Base-by-base conservation (phyloP, 345 rosid genomes). In the Orychophragmus violaceus region DNA sequence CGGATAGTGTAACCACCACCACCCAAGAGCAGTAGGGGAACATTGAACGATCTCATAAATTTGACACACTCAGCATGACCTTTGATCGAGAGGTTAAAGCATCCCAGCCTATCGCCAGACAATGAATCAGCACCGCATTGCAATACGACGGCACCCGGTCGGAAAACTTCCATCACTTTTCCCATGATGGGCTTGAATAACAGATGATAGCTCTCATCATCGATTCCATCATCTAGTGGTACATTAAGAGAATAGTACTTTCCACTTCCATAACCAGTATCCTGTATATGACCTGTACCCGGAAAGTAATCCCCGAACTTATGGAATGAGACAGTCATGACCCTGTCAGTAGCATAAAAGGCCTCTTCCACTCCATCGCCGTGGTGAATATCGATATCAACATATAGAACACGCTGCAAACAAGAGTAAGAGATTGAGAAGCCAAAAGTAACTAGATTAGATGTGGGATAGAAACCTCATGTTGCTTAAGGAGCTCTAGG, bases 1-100 rank as follows among this genome's bases (percentile, higher is more conserved):
- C 90, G 79, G 77, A 86, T 83, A 14, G 92, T 84, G 74, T 84
- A 88, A 53, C 88, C 92, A 37, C 90, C 90, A 35, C 92, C 96
- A 22, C 90, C 96, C 33, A 88, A 54, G 22, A 86, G 80, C 67
- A 82, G 72, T 6, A 83, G 61, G 12, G 90, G 96, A 60, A 84
- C 87, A 71, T 86, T 88, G 76, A 82, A 88, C 5, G 96, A 88
- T 78, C 88, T 86, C 87, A 86, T 82, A 58, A 71, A 88, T 69
- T 76, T 72, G 30, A 84, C 88, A 69, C 96, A 88, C 51, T 88
- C 90, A 18, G 85, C 90, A 37, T 88, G 90, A n/a, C 96, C 92
- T 77, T 86, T 88, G 77, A 83, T 81, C 2, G 89, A 80, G 55
- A 84, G 83, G 76, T 80, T 84, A 67, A 87, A 82, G 79, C 92